phyloP scores from a whole-genome alignment of 805 yeast genomes.

The Candida maesae region DNA sequence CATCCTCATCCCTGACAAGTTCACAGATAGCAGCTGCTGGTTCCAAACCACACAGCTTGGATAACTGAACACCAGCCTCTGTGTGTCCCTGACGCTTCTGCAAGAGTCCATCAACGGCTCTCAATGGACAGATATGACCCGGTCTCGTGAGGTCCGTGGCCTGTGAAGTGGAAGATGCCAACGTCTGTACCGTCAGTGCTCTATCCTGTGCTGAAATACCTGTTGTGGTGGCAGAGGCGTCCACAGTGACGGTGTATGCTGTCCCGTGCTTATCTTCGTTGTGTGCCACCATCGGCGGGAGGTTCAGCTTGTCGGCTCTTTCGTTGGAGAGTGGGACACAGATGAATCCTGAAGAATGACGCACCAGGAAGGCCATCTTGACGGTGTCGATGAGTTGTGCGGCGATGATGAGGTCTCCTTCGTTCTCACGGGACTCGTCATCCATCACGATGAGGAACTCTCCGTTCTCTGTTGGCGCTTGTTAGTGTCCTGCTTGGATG shows the following conservation, averaged over 20 bases:
- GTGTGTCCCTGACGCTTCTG: constrained; percentile 89
- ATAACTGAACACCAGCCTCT: constrained; percentile 91
- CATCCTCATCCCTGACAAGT: constrained; percentile 88
- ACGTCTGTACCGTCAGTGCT: constrained; percentile 68
- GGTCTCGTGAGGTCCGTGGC: constrained; percentile 80
- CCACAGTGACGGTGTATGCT: constrained; percentile 93
- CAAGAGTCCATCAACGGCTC: constrained; percentile 86
- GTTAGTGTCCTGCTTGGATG: not conserved
- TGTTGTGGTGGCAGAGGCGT: constrained; percentile 82
- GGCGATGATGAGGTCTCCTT: constrained; percentile 95
- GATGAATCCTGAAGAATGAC: constrained; percentile 84
- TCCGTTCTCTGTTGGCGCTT: constrained; percentile 20
- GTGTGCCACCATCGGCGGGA: constrained; percentile 63
- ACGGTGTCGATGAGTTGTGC: constrained; percentile 75
- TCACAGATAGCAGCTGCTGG: constrained; percentile 95
- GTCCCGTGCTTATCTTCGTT: constrained; percentile 88
- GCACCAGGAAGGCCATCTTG: constrained; percentile 91
- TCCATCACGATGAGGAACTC: constrained; percentile 93
- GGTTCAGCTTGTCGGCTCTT: constrained; percentile 73
- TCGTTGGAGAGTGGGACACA: constrained; percentile 83
- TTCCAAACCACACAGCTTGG: constrained; percentile 67
- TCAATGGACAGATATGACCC: constrained; percentile 89
- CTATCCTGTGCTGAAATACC: constrained; percentile 96
- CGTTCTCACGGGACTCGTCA: constrained; percentile 94
- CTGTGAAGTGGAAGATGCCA: constrained; percentile 57